These are phyloP conservation scores for Passalora sequoiae DNA, from an alignment of 2,329 filamentous ascomycete genomes.

Conservation along the genomic window DNA sequence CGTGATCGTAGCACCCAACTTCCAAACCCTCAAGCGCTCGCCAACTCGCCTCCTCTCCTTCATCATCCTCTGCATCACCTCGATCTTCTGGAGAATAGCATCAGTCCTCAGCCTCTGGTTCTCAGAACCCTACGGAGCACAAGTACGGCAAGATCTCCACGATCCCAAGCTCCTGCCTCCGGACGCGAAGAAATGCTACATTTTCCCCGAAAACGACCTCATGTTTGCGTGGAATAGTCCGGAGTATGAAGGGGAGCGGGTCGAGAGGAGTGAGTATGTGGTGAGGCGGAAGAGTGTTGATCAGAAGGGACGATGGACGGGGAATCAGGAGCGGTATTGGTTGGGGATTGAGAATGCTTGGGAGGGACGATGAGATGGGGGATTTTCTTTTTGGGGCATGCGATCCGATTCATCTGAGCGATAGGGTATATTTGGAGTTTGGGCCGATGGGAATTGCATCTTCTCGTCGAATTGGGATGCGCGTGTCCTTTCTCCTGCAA, in stretches of 20 bases:
- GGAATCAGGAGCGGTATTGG: slow-evolving; percentile 30
- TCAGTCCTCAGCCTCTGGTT: slow-evolving; percentile 19
- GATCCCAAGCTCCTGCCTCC: slow-evolving; percentile 19
- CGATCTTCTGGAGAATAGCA: slow-evolving; percentile 15
- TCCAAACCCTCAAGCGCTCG: slow-evolving; percentile 4
- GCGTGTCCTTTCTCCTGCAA: no score
- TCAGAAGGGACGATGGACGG: slow-evolving; percentile 20
- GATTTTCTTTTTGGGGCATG: no score
- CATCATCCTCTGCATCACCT: slow-evolving; percentile 14
- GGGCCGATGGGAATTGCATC: no score
- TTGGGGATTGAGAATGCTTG: slow-evolving; percentile 28
- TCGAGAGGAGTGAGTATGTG: slow-evolving; percentile 19
- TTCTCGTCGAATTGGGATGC: no score
- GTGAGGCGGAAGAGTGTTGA: slow-evolving; percentile 21
- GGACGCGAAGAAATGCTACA: slow-evolving; percentile 24
- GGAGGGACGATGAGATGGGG: slow-evolving; percentile 19
- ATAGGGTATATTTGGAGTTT: no score
- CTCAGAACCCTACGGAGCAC: slow-evolving; percentile 13
- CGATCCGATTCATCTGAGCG: no score
- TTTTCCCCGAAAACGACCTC: slow-evolving; percentile 25
- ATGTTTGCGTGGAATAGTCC: slow-evolving; percentile 27
- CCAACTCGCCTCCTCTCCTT: slow-evolving; percentile 11
- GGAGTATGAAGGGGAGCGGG: slow-evolving; percentile 11
- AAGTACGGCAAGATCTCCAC: slow-evolving; percentile 22
- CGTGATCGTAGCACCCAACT: slow-evolving; percentile 11